Evolutionary conservation across 768 basidiomycete genomes (phyloP).

Genomic region (Hysterangium stoloniferum): DNA sequence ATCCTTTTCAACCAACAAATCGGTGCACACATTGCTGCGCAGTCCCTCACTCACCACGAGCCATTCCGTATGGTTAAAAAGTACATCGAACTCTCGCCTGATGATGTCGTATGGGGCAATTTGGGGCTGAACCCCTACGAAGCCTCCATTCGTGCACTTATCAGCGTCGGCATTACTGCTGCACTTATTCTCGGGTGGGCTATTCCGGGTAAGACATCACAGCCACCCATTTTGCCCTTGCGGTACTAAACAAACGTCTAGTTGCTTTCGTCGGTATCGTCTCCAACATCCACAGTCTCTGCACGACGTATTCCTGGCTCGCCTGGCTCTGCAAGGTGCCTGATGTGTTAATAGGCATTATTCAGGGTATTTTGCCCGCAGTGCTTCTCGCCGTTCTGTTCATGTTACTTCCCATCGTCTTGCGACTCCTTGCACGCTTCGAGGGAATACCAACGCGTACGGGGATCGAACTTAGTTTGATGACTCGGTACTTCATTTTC

Average conservation of each 20-base stretch:
- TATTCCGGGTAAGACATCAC: conserved; percentile 53
- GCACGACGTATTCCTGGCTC: conserved; percentile 58
- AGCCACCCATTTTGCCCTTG: neutral
- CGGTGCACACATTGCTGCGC: conserved; percentile 80
- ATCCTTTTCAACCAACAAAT: conserved; percentile 90
- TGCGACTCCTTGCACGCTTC: conserved; percentile 72
- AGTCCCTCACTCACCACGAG: conserved; percentile 68
- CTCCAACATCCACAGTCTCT: conserved; percentile 72
- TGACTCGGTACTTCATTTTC: conserved; percentile 90
- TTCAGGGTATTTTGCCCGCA: conserved; percentile 84
- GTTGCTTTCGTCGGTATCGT: conserved; percentile 81
- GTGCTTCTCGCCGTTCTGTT: conserved; percentile 84
- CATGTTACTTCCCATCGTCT: conserved; percentile 76
- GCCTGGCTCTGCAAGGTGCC: conserved; percentile 78
- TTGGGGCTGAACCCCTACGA: conserved; percentile 88
- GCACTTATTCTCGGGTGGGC: conserved; percentile 85
- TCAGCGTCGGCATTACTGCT: conserved; percentile 70
- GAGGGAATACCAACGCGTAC: conserved; percentile 87
- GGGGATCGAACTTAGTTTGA: conserved; percentile 80
- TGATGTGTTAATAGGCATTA: conserved; percentile 61
- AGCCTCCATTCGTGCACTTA: conserved; percentile 51
- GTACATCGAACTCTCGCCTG: conserved; percentile 76
- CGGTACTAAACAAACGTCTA: conserved; percentile 17
- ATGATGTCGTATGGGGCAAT: conserved; percentile 90
- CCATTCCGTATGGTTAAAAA: conserved; percentile 75